Base-by-base conservation (phyloP, 139 green algal species). In the Choricystis sp. region DNA sequence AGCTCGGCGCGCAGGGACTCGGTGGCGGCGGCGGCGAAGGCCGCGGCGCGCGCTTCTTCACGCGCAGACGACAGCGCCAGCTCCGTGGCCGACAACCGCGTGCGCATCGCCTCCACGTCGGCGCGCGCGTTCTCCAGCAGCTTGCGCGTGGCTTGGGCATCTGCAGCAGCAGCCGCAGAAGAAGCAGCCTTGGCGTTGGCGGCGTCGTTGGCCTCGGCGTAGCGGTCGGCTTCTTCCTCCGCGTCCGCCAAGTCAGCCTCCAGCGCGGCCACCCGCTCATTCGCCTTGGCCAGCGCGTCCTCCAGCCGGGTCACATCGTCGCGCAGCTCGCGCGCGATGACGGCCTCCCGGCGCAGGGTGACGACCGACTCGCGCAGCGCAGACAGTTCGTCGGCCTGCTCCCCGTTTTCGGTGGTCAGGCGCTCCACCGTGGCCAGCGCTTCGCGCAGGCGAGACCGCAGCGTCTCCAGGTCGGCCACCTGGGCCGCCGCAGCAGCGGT, bases 251-350 rank as follows among this genome's bases (percentile, higher is more conserved):
- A 29, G 22, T 62, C 22, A 4, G 24, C 25, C 24, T 62, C 58
- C 27, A 48, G 26, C 58, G 9, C 29, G 20, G 58, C 27, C 22
- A 62, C 19, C 25, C 27, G 26, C 3, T n/a, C 22, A 16, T 21
- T 30, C 21, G 20, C 49, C 60, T 56, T 27, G 19, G 55, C 29
- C 29, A 64, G 60, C 25, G 14, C 49, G 20, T 64, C 60, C 60
- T 64, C 60, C 25, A 64, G 60, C 19, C 60, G 60, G 16, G 26
- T 56, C 29, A 56, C 56, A 19, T 64, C 60, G 60, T 64, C 60
- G 60, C 60, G 60, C 60, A 64, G 60, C 60, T 64, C 29, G 1
- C 60, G 60, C 16, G 29, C 60, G 1, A 64, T 14, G 25, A 29
- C 24, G 19, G 60, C 60, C 60, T 64, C 60, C 20, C 60, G 60